These are phyloP conservation scores for Ophiostoma ips DNA, from an alignment of 2,329 filamentous ascomycete genomes.

Conservation along the genomic window DNA sequence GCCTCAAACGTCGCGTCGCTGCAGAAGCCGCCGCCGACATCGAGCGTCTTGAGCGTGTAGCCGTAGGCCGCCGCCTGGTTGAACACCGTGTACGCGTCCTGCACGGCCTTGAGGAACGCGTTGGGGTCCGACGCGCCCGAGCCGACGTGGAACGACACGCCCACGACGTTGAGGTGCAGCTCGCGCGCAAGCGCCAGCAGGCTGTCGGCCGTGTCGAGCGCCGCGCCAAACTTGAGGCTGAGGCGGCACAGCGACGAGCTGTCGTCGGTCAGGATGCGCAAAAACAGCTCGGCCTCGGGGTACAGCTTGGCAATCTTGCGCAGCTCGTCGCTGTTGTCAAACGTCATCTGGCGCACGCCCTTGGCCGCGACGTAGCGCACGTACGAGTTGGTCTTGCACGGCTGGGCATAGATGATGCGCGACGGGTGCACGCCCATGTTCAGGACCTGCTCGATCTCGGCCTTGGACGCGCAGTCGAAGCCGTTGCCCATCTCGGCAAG, in stretches of 20 bases:
- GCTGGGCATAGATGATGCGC: constrained; percentile 97
- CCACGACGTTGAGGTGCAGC: constrained; percentile 78
- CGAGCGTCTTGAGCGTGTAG: constrained; percentile 71
- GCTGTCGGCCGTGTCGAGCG: constrained; percentile 64
- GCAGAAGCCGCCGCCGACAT: constrained; percentile 88
- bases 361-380: constrained; percentile 74
- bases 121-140: constrained; percentile 90
- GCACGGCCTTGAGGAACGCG: constrained; percentile 80
- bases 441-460: constrained; percentile 87
- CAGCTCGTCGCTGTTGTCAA: constrained; percentile 95
- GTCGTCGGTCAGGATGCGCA: constrained; percentile 94
- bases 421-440: constrained; percentile 68
- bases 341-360: constrained; percentile 95
- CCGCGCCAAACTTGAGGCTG: constrained; percentile 94
- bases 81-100: constrained; percentile 79
- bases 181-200: constrained; percentile 70
- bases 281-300: constrained; percentile 76
- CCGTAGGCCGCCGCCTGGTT: constrained; percentile 67
- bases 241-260: constrained; percentile 86
- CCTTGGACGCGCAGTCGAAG: constrained; percentile 97
- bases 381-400: constrained; percentile 98
- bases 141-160: constrained; percentile 95
- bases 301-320: constrained; percentile 93
- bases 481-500: constrained; percentile 80
- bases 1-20: constrained; percentile 71